Conservation (phyloP, 139 green algal genomes). For the Chlamydomonas sp. region DNA sequence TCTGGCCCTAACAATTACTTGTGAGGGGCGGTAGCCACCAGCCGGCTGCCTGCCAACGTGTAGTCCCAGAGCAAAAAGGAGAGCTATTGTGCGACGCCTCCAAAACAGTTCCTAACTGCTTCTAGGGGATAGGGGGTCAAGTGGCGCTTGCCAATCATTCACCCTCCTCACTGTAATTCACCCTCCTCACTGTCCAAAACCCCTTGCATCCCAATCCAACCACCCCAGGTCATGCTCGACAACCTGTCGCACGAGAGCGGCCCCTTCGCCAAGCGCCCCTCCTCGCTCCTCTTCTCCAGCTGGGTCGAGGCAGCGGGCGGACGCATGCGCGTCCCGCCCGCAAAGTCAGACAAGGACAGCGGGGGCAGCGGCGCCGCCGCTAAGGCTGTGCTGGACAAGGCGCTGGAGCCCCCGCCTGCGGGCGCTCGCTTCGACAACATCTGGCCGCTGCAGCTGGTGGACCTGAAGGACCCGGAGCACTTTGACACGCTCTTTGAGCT, state of each 20-base stretch:
- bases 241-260: background rate
- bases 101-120: no score
- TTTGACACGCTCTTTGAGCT: slow-evolving; percentile 21
- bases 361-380: no score
- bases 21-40: no score
- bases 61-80: no score
- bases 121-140: no score
- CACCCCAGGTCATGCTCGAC: background rate
- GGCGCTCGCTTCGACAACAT: slow-evolving; percentile 8
- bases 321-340: slow-evolving; percentile 4
- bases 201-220: no score
- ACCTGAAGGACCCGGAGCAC: slow-evolving; percentile 24
- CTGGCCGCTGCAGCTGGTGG: slow-evolving; percentile 24
- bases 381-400: background rate
- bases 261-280: background rate
- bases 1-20: no score
- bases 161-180: no score
- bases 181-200: no score
- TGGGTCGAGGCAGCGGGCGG: slow-evolving; percentile 12
- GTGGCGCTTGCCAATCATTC: no score
- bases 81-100: no score
- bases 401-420: background rate
- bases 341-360: background rate
- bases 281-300: background rate
- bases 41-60: no score